Base-by-base conservation (phyloP, 306 rosid species). In the Hippophae gyantsensis region DNA sequence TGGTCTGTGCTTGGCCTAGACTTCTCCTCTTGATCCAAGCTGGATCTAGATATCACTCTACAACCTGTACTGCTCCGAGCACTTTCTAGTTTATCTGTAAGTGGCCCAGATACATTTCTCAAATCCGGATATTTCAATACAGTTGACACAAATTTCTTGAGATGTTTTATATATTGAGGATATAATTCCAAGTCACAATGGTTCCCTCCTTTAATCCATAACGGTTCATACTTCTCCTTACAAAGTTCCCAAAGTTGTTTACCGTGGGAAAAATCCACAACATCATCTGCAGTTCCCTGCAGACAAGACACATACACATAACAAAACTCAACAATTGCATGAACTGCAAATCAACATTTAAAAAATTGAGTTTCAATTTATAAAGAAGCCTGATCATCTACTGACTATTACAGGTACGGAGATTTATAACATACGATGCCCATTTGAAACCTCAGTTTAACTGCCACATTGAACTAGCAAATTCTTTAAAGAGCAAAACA, bases 141-240 rank as follows among this genome's bases (percentile, higher is more conserved):
- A 46, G 83, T 83, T 6, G 55, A 66, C 27, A 85, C 74, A 51
- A 92, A 92, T 78, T 85, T 92, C 81, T 80, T 92, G 72, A 92
- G 87, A 78, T 92, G 98, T 65, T 74, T 85, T 80, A 87, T 83
- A 73, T 85, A 92, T 65, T 87, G 86, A 9, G 98, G 98, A 76
- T 57, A 87, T 42, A 79, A 84, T 67, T 92, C 98, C 65, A 92
- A 79, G 78, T 87, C 86, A 69, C 98, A 87, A 69, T 92, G 98
- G 63, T 83, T 83, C 72, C 98, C 98, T 69, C 95, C 98, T 68
- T 81, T 85, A 59, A 92, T 75, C 98, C 98, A 92, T n/a, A 92
- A 64, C 6, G 98, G 98, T 62, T 92, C 98, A 41, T 92, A 87
- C 74, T 92, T 92, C 69, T 87, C 89, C 74, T 79, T 92, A 77